A percentile compares a stretch with the other conserved stretches of the same genome.
Conservation (phyloP, 1,139 yeast genomes). For the Suhomyces panamericanus region DNA sequence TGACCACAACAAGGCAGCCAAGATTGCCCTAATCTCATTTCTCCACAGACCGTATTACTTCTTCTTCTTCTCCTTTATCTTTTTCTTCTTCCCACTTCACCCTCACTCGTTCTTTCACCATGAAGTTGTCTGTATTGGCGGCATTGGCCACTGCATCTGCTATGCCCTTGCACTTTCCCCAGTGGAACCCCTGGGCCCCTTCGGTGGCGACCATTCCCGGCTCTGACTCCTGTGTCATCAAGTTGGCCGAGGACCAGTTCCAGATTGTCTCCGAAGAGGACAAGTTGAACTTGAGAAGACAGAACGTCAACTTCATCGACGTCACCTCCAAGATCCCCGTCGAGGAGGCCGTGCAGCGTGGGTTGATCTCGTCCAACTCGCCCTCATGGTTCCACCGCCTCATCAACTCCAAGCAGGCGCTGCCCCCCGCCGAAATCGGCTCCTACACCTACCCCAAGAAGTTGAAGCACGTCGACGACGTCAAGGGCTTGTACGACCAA, state of each 20-base stretch:
- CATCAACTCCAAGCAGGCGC: conserved; percentile 36
- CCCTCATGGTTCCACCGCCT: conserved; percentile 15
- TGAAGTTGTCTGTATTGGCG: conserved; percentile 7
- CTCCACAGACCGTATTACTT: not conserved
- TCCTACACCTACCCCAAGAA: conserved; percentile 56
- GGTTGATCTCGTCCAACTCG: conserved; percentile 24
- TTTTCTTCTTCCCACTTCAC: not conserved
- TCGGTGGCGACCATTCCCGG: too few relatives aligned
- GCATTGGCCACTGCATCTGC: conserved; percentile 7
- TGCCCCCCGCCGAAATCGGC: conserved; percentile 32
- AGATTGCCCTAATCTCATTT: too few relatives aligned
- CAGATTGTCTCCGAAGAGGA: conserved; percentile 55
- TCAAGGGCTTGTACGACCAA: conserved; percentile 38
- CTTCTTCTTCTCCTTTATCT: not conserved
- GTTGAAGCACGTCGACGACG: conserved; percentile 38
- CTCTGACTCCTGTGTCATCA: conserved; percentile 28
- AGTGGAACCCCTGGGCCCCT: not conserved
- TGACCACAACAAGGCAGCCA: too few relatives aligned
- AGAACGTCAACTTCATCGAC: conserved; percentile 66
- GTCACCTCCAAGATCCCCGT: conserved; percentile 53
- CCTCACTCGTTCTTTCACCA: not conserved
- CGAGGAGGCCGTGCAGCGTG: conserved; percentile 34
- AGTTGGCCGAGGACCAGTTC: conserved; percentile 40
- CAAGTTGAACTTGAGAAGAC: conserved; percentile 53
- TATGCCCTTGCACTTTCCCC: conserved; percentile 5